phyloP scores from a whole-genome alignment of 768 basidiomycete species.

The Pholiota microspora region DNA sequence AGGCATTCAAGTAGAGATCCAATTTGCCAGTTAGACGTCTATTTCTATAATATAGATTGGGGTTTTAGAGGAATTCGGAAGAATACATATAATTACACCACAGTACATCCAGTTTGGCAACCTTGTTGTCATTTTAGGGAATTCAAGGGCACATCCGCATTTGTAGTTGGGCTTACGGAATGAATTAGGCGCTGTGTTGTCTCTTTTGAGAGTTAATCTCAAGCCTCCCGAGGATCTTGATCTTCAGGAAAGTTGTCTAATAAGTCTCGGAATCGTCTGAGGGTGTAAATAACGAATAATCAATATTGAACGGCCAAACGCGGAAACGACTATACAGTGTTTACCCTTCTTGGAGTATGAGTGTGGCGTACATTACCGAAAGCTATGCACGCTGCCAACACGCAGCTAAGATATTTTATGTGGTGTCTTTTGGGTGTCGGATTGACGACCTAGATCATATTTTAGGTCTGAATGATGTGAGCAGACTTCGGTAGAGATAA shows the following conservation, averaged over 20 bases:
- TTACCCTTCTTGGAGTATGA: conserved; percentile 9
- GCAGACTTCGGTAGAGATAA: no score
- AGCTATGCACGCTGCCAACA: conserved; percentile 60
- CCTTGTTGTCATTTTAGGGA: neutral
- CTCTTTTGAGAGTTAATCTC: no score
- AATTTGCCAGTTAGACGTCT: neutral
- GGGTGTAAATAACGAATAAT: no score
- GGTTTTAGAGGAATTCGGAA: neutral
- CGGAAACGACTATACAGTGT: conserved; percentile 39
- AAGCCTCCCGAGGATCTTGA: no score
- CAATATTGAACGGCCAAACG: no score
- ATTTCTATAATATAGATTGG: neutral
- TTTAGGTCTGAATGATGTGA: no score
- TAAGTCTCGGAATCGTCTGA: no score
- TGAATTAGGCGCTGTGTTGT: neutral
- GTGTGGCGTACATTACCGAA: conserved; percentile 31
- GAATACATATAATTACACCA: neutral
- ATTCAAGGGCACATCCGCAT: neutral
- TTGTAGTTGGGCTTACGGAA: neutral
- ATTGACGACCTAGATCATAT: no score
- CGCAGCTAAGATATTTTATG: no score
- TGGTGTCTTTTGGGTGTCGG: no score
- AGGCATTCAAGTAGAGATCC: conserved; percentile 23
- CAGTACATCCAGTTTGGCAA: neutral
- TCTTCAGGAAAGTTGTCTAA: no score